Conservation (phyloP, 106 monocot genomes). For the Hemerocallis citrina region DNA sequence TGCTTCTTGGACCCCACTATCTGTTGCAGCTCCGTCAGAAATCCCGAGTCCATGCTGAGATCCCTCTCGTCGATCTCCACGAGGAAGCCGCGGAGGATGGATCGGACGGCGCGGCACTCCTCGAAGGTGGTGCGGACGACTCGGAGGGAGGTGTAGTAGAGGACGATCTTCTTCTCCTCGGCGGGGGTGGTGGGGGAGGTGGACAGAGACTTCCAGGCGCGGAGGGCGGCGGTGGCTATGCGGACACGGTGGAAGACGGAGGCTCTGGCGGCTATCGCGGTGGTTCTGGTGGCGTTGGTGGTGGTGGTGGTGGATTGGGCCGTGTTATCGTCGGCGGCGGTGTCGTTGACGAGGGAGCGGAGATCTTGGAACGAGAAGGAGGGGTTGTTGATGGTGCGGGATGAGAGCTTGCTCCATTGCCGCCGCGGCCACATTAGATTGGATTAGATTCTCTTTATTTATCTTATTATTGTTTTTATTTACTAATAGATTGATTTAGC, state of each 20-base stretch:
- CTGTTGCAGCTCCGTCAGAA: constrained; percentile 36
- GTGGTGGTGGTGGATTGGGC: not conserved
- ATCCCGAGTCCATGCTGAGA: constrained; percentile 29
- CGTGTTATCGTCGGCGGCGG: not conserved
- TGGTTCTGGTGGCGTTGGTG: not conserved
- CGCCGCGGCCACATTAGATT: no score
- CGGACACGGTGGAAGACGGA: constrained; percentile 8
- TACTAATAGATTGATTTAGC: no score
- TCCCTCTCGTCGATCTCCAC: constrained; percentile 41
- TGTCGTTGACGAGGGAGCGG: not conserved
- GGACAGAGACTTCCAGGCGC: constrained; percentile 7
- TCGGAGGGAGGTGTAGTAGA: constrained; percentile 46
- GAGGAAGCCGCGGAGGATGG: constrained; percentile 38
- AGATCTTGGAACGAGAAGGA: not conserved
- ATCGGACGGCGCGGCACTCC: constrained; percentile 30
- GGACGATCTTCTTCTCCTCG: constrained; percentile 19
- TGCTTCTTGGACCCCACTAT: constrained; percentile 1
- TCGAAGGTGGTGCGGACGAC: constrained; percentile 34
- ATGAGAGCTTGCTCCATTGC: not conserved
- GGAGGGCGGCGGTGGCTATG: constrained; percentile 3
- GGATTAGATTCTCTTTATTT: no score
- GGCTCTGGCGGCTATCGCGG: not conserved
- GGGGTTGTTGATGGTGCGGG: not conserved
- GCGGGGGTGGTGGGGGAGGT: not conserved
- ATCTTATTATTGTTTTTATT: no score